Percentiles rank a stretch among this genome's conserved stretches.
phyloP scores from a whole-genome alignment of 1,284 basidiomycete species.

The Kwoniella shivajii region DNA sequence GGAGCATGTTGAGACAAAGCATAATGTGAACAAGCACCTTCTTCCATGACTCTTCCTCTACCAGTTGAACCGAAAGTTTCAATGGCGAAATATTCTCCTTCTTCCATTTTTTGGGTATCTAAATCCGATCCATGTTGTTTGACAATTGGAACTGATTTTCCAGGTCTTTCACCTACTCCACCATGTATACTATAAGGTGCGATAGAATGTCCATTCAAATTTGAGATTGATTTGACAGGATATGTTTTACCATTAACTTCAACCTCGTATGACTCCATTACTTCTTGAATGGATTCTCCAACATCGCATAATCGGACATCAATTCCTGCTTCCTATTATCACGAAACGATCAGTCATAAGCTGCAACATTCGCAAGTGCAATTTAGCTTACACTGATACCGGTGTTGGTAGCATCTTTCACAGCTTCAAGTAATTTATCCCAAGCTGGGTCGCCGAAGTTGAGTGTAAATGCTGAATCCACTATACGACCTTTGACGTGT shows the following conservation, averaged over 20 bases:
- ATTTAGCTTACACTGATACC: slow-evolving; percentile 68
- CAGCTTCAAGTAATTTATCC: slow-evolving; percentile 84
- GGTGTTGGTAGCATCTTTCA: slow-evolving; percentile 90
- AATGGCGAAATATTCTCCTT: slow-evolving; percentile 98
- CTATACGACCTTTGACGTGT: slow-evolving; percentile 90
- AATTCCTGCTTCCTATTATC: slow-evolving; percentile 84
- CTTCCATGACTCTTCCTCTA: slow-evolving; percentile 87
- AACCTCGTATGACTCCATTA: slow-evolving; percentile 99
- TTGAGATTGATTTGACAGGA: slow-evolving; percentile 86
- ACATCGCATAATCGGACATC: slow-evolving; percentile 93
- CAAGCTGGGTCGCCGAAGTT: slow-evolving; percentile 80
- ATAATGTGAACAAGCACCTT: slow-evolving; percentile 94
- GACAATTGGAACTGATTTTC: slow-evolving; percentile 86
- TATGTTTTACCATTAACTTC: slow-evolving; percentile 82
- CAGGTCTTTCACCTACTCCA: slow-evolving; percentile 34
- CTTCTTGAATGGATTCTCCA: slow-evolving; percentile 91
- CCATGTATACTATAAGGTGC: slow-evolving; percentile 78
- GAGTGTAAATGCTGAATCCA: slow-evolving; percentile 95
- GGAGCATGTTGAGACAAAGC: slow-evolving; percentile 56
- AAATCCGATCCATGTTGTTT: slow-evolving; percentile 63
- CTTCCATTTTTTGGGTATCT: slow-evolving; percentile 96
- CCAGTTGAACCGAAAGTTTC: slow-evolving; percentile 99
- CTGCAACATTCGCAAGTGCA: too few relatives aligned
- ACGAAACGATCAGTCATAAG: neutral
- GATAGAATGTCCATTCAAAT: slow-evolving; percentile 90